Base-by-base conservation (phyloP, 441 rosid species). In the Mallotus japonicus region DNA sequence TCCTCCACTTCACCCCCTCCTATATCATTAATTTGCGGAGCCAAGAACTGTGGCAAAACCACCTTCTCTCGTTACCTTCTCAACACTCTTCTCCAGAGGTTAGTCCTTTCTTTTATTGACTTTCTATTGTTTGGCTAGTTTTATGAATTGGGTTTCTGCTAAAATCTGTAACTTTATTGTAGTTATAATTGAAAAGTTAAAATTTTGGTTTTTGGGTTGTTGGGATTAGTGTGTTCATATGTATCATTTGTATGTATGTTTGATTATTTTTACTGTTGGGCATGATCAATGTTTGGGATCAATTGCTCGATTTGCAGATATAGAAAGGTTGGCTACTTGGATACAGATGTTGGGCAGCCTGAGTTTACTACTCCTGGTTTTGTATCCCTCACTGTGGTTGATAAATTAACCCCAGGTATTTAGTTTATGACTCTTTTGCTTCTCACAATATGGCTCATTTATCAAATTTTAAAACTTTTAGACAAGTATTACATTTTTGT, bases 261-360 rank as follows among this genome's bases (percentile, higher is more conserved):
- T 14, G 34, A 19, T 69, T 69, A 11, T 9, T 37, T 68, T 55
- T 13, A n/a, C 49, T 14, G 3, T 19, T 12, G 42, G 53, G 15
- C 13, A 8, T 37, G 65, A 17, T 47, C 16, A 32, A 4, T 47
- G 53, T 58, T 37, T 37, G 40, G 40, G 32, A 28, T 28, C 32
- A 57, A 49, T 62, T 57, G 16, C 15, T 13, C 62, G 20, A 17
- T 82, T 72, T 79, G 77, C 88, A 93, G 99, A 78, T 90, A 88
- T 78, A 85, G 77, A 74, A 91, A 81, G 77, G 96, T 90, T 32
- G 95, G 88, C 58, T 95, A 87, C 78, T 88, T 93, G 91, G 98
- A 95, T 79, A 86, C 90, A 0, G 99, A 95, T 83, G 96, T 90
- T 75, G 99, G 99, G 68, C 98, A 95, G 83, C 89, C 99, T 60